phyloP scores from a whole-genome alignment of 169 alveolate genomes.

The Perkinsus olseni region DNA sequence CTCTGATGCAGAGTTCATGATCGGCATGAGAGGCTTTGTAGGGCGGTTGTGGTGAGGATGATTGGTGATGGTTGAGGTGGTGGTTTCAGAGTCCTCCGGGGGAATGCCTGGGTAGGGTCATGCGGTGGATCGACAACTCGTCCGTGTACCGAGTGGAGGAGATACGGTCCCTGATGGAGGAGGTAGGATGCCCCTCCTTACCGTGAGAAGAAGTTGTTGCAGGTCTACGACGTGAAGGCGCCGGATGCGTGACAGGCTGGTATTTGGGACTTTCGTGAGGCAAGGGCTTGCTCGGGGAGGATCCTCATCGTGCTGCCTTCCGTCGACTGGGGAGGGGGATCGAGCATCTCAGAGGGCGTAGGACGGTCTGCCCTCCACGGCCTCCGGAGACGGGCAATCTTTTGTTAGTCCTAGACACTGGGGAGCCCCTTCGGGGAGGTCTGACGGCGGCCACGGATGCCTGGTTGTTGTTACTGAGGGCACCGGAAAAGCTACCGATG shows the following conservation, averaged over 20 bases:
- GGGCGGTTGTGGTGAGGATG: neutral
- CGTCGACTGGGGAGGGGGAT: neutral
- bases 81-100: neutral
- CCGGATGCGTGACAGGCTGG: neutral
- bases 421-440: neutral
- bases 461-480: neutral
- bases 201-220: neutral
- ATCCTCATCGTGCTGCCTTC: neutral
- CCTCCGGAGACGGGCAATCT: neutral
- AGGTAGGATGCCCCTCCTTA: neutral
- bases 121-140: neutral
- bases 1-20: neutral
- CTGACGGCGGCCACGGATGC: neutral
- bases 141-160: neutral
- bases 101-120: neutral
- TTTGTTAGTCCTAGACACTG: neutral
- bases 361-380: neutral
- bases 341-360: neutral
- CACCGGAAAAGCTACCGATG: neutral
- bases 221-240: neutral
- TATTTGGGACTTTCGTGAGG: neutral
- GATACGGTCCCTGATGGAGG: neutral
- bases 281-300: neutral
- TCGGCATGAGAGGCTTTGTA: neutral
- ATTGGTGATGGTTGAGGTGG: neutral